Conservation (phyloP, 208 protist species). For the Acanthamoeba sp. region DNA sequence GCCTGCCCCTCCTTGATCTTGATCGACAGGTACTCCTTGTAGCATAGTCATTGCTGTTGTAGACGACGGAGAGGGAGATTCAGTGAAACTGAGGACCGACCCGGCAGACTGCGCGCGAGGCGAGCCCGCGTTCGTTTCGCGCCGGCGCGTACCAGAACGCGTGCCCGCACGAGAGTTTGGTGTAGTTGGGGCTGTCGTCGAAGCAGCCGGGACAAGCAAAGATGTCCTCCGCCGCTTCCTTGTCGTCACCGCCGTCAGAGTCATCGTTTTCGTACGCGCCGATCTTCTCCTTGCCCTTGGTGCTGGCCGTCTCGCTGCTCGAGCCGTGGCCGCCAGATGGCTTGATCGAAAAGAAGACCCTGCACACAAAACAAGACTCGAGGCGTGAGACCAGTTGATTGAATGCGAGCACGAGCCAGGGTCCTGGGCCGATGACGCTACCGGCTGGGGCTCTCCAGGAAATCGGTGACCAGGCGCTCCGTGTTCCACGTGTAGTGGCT, state of each 20-base stretch:
- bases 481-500: constrained; percentile 55
- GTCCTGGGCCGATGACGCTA: too few relatives aligned
- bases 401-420: too few relatives aligned
- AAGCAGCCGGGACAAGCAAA: constrained; percentile 39
- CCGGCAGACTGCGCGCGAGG: not conserved
- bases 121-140: too few relatives aligned
- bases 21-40: constrained; percentile 57
- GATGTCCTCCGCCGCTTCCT: not conserved
- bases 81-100: not conserved
- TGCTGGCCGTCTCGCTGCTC: not conserved
- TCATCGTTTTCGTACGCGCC: not conserved
- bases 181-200: constrained; percentile 50
- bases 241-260: not conserved
- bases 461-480: constrained; percentile 3
- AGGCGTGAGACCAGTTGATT: too few relatives aligned
- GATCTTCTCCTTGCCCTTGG: constrained; percentile 33
- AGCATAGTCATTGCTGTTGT: constrained; percentile 51
- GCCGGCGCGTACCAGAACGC: not conserved
- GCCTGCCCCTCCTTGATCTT: constrained; percentile 48
- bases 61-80: too few relatives aligned
- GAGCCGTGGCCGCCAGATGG: not conserved
- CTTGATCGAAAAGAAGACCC: not conserved
- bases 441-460: constrained; percentile 44
- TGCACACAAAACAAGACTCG: not conserved
- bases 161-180: constrained; percentile 11